Base-by-base conservation (phyloP, 768 basidiomycete species). In the Lentinula boryana region DNA sequence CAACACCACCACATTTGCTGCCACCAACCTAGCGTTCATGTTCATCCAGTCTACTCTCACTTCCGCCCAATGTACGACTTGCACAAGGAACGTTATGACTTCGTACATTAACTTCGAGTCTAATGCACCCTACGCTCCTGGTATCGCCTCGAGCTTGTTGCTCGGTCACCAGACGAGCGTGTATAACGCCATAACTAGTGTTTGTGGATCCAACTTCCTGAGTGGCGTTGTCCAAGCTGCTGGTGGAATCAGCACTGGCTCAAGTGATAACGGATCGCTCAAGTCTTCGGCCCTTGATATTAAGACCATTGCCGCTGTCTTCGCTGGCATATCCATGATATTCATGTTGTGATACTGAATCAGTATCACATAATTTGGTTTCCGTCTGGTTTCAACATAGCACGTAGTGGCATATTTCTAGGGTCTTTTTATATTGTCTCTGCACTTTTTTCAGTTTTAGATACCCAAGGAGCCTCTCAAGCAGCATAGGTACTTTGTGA, bases 31-130 rank as follows among this genome's bases (percentile, higher is more conserved):
- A 58, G 77, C 84, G 38, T 97, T 92, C 89, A 78, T 98, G 65
- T 86, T 90, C 86, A 80, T 91, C 68, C 70, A 79, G 32, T 63
- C 67, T 62, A 74, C 82, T 68, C 40, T 80, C 31, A 71, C 77
- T n/a, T 65, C 71, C 31, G 56, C 72, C 23, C 86, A 97, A 48
- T 98, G 96, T 85, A 86, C 80, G 2, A 66, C 86, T 13, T 98
- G 96, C 85, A 86, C 91, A 12, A 84, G 89, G 70, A 81, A 81
- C 63, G 76, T 95, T 69, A 69, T 98, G 65, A 82, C 84, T 1
- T 65, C 85, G 8, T 99, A 91, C 81, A 86, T 92, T 72, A 72
- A 76, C 60, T 95, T 83, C 72, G 91, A 95, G 75, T 81, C 84
- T 44, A 71, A 72, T 60, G 74, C 77, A 48, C 88, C 89, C 1